phyloP scores from a whole-genome alignment of 2,329 filamentous ascomycete species.

The Uncinocarpus reesii region DNA sequence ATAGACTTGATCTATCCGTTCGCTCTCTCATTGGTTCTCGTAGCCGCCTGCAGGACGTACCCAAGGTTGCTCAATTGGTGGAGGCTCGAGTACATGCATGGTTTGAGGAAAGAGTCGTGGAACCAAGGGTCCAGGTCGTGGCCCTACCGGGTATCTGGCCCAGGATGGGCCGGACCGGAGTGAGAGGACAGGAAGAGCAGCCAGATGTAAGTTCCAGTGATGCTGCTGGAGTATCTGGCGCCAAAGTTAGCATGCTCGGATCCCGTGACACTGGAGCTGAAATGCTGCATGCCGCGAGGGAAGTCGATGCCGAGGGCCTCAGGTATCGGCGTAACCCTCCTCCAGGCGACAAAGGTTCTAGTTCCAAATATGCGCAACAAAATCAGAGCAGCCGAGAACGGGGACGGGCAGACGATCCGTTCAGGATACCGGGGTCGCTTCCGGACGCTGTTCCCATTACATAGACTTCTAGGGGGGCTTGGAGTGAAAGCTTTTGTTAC shows the following conservation, averaged over 20 bases:
- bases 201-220: constrained; percentile 16
- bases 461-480: constrained; percentile 11
- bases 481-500: too few species aligned
- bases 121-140: constrained; percentile 56
- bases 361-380: background rate
- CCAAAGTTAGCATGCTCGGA: constrained; percentile 10
- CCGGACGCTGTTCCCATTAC: constrained; percentile 22
- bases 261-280: constrained; percentile 1
- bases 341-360: background rate
- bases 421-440: constrained; percentile 34
- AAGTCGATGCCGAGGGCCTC: constrained; percentile 26
- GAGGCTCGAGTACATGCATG: constrained; percentile 55
- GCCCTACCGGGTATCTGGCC: constrained; percentile 54
- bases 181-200: constrained; percentile 36
- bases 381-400: constrained; percentile 2
- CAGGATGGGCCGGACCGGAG: constrained; percentile 42
- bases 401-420: constrained; percentile 22
- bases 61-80: constrained; percentile 56
- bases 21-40: constrained; percentile 54
- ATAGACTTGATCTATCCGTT: constrained; percentile 55
- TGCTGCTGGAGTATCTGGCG: background rate
- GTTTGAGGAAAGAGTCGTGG: constrained; percentile 58
- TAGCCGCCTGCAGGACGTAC: constrained; percentile 53
- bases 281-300: constrained; percentile 18
- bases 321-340: constrained; percentile 21